Percentiles rank a stretch among this genome's conserved stretches.
These are phyloP conservation scores for Kwoniella newhampshirensis DNA, from an alignment of 768 basidiomycete genomes.

Conservation along the genomic window DNA sequence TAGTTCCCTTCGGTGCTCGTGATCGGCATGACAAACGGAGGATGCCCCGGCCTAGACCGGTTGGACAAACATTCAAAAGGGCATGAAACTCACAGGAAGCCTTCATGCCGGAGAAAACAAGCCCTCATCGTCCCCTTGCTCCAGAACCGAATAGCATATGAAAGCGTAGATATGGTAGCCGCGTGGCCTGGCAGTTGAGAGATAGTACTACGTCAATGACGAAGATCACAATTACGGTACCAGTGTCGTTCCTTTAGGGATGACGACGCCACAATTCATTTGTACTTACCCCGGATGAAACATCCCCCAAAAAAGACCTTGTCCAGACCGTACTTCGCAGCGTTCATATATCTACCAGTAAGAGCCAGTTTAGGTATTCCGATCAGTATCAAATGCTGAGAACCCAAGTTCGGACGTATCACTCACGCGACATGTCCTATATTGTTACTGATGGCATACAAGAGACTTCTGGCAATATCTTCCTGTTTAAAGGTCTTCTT, in stretches of 20 bases:
- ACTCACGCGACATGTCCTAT: constrained; percentile 99
- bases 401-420: not conserved
- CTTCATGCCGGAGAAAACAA: constrained; percentile 94
- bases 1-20: not conserved
- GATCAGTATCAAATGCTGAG: not conserved
- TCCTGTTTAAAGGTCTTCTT: constrained; percentile 79
- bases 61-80: not conserved
- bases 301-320: constrained; percentile 99
- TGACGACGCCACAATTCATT: constrained; percentile 1
- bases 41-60: not conserved
- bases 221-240: too few relatives aligned
- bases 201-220: not conserved
- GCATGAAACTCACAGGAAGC: constrained; percentile 74
- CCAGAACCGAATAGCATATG: constrained; percentile 99
- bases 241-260: too few relatives aligned
- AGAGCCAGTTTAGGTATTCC: not conserved
- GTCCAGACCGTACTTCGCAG: constrained; percentile 94
- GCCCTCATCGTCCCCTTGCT: constrained; percentile 96
- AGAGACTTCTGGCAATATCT: constrained; percentile 88
- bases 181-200: constrained; percentile 69
- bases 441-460: constrained; percentile 97
- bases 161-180: constrained; percentile 92
- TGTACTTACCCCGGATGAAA: constrained; percentile 83
- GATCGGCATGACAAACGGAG: not conserved
- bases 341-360: constrained; percentile 86